Evolutionary conservation across 2,329 filamentous ascomycete species (phyloP).

Genomic region (Monilinia aucupariae): DNA sequence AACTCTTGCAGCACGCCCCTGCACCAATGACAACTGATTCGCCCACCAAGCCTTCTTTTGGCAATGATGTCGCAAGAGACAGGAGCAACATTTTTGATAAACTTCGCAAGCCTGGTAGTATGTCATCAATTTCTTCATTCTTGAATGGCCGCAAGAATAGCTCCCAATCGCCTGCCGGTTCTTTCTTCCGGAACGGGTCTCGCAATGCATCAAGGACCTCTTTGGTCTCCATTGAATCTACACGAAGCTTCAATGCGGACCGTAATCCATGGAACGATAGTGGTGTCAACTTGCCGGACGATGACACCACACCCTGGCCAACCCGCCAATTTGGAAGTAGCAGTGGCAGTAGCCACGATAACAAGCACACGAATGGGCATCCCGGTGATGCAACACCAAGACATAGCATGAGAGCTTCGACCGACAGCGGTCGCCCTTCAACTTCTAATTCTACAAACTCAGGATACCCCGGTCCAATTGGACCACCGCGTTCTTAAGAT

Average conservation of each 20-base stretch:
- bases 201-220: conserved; percentile 91
- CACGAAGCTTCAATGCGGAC: conserved; percentile 82
- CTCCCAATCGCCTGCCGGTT: conserved; percentile 72
- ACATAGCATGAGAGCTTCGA: conserved; percentile 77
- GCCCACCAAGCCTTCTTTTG: conserved; percentile 78
- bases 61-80: conserved; percentile 73
- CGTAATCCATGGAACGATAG: conserved; percentile 98
- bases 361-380: conserved; percentile 56
- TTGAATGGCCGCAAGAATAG: conserved; percentile 93
- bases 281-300: conserved; percentile 87
- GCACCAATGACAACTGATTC: conserved; percentile 77
- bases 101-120: conserved; percentile 89
- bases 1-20: conserved; percentile 88
- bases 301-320: conserved; percentile 62
- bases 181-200: conserved; percentile 87
- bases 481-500: conserved; percentile 68
- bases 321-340: conserved; percentile 60
- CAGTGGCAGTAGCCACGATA: conserved; percentile 52
- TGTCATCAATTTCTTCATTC: conserved; percentile 93
- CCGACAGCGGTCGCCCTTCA: conserved; percentile 85
- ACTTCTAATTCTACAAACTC: conserved; percentile 93
- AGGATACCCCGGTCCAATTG: conserved; percentile 91
- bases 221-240: conserved; percentile 91
- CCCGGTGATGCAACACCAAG: conserved; percentile 79
- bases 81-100: conserved; percentile 83